Evolutionary conservation across 345 rosid species (phyloP).

Genomic region (Salix arbutifolia): DNA sequence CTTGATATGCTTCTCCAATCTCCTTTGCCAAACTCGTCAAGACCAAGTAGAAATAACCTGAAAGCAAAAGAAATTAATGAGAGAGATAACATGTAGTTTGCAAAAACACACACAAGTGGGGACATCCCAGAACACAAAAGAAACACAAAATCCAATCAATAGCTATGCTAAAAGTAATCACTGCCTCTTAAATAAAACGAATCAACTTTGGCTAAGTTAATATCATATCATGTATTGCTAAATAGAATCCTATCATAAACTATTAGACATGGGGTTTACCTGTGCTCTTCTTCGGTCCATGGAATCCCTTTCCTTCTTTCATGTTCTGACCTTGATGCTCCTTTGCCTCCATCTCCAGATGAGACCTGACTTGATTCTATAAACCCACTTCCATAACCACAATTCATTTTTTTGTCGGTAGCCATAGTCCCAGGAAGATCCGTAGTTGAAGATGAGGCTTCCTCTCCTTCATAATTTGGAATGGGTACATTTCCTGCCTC

Average conservation of each 20-base stretch:
- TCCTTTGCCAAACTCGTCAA: conserved; percentile 91
- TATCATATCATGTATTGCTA: no score
- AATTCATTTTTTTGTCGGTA: conserved; percentile 38
- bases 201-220: no score
- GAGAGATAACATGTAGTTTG: no score
- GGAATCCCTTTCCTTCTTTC: conserved; percentile 91
- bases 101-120: no score
- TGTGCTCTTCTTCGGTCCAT: conserved; percentile 96
- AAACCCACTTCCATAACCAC: conserved; percentile 40
- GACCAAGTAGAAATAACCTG: conserved; percentile 82
- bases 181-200: no score
- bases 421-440: conserved; percentile 32
- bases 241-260: background rate
- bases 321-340: conserved; percentile 65
- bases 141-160: no score
- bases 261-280: conserved; percentile 40
- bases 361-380: conserved; percentile 48
- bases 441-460: conserved; percentile 39
- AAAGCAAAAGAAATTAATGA: background rate
- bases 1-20: conserved; percentile 98
- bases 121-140: no score
- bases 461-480: conserved; percentile 55
- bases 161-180: no score
- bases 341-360: conserved; percentile 51
- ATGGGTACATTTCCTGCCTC: conserved; percentile 62